Percentiles rank a stretch among this genome's conserved stretches.
phyloP scores from a whole-genome alignment of 176 grass and related monocot species.

The Carex cristatella region DNA sequence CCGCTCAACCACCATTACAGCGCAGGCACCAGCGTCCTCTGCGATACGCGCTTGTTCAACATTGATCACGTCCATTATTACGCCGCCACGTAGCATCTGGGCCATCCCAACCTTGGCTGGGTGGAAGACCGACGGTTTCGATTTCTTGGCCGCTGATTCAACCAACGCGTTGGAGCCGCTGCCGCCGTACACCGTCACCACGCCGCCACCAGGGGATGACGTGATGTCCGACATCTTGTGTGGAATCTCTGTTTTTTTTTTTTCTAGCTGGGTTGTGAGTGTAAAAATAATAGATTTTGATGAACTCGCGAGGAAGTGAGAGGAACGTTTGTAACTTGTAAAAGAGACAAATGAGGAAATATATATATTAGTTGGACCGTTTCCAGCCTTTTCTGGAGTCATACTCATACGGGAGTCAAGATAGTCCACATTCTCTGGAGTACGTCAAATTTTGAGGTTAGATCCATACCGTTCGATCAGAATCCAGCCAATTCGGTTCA shows the following conservation, averaged over 20 bases:
- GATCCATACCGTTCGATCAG: too few species aligned
- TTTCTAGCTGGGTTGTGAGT: not conserved
- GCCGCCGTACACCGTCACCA: constrained; percentile 54
- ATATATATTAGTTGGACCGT: not conserved
- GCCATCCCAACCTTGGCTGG: constrained; percentile 26
- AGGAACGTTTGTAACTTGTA: not conserved
- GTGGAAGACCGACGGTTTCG: constrained; percentile 27
- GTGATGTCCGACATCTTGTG: not conserved
- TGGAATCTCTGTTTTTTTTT: constrained; percentile 14
- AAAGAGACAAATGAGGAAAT: not conserved
- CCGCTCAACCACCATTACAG: constrained; percentile 29
- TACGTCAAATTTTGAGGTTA: too few species aligned
- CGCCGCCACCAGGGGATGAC: constrained; percentile 36
- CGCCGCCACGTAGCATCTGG: constrained; percentile 26
- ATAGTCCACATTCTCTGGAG: too few species aligned
- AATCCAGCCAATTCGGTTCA: too few species aligned
- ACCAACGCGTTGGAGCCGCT: constrained; percentile 21
- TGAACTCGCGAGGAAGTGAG: not conserved
- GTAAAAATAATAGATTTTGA: not conserved
- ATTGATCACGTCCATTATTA: constrained; percentile 27
- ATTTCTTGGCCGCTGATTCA: constrained; percentile 30
- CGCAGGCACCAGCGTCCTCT: constrained; percentile 24
- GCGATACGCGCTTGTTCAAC: constrained; percentile 20
- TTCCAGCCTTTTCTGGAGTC: constrained; percentile 2
- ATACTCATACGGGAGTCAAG: not conserved